Base-by-base conservation (phyloP, 208 protist genomes). In the Crithidia fasciculata region DNA sequence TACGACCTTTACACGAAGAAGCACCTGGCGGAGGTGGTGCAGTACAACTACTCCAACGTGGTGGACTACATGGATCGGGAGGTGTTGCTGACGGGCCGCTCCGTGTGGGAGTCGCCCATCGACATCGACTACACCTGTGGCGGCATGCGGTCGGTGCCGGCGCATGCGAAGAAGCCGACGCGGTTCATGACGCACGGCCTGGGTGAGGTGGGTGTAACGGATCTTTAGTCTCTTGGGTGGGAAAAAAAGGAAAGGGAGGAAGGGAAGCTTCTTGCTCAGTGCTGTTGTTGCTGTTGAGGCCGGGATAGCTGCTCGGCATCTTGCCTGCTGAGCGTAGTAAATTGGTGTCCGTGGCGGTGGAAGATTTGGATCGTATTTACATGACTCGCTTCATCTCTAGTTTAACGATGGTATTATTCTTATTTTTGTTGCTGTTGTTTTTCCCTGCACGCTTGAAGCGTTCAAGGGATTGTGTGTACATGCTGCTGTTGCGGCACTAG, bases 11-110 rank as follows among this genome's bases (percentile, higher is more conserved):
- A 87, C 82, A 94, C 83, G 8, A 78, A 78, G 56, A 92, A 93
- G 69, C 75, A 85, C 72, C 37, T 96, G 9, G 74, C 82, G 0
- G 83, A 97, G 43, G 89, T 97, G 71, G 87, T 96, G 74, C 84
- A 84, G 78, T 91, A 95, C 78, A 97, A 97, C 78, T 97, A 97
- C 78, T 91, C 79, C 28, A 97, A 97, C 77, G 91, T 96, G 59
- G 91, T 96, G 3, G 93, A 97, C 78, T 97, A 97, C 80, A 80
- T 95, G n/a, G 91, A 97, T 56, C 89, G 93, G 63, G 93, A 97
- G 76, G 91, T 95, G 64, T 79, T 95, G 49, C 88, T 97, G 36
- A 97, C 91, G 4, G 93, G 93, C 5, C 74, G 80, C n/a, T 96
- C 91, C 2, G 88, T 97, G 8, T 97, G 91, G 91, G 93, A 97